A percentile compares a stretch with the other conserved stretches of the same genome.
These are phyloP conservation scores for Phytophthora quininea DNA, from an alignment of 352 stramenopile species.

Conservation along the genomic window DNA sequence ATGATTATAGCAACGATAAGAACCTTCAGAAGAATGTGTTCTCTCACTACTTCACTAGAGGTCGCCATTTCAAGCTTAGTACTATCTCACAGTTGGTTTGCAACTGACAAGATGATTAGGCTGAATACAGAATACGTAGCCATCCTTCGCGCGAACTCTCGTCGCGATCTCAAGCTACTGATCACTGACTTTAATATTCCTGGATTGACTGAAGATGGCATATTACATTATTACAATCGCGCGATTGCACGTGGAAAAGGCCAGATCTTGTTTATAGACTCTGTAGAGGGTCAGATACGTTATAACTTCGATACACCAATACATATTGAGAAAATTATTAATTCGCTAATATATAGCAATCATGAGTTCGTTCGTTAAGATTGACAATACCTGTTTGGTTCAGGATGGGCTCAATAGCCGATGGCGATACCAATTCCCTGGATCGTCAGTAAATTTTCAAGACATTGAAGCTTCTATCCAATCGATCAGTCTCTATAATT, in stretches of 20 bases:
- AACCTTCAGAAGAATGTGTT: background rate
- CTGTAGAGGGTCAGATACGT: constrained; percentile 16
- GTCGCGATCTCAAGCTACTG: background rate
- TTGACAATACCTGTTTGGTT: constrained; percentile 20
- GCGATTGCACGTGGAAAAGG: constrained; percentile 9
- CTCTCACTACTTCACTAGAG: background rate
- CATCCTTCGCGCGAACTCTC: background rate
- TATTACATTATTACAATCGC: constrained; percentile 11
- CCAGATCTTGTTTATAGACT: constrained; percentile 18
- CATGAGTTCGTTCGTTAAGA: background rate
- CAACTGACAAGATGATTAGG: background rate
- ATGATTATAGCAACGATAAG: background rate
- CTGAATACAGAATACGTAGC: background rate
- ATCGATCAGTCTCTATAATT: constrained; percentile 30
- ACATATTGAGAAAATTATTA: background rate
- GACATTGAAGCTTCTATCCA: constrained; percentile 20
- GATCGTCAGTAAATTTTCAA: constrained; percentile 20
- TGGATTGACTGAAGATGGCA: background rate
- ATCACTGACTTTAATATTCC: background rate
- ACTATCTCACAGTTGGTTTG: background rate
- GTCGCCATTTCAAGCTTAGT: background rate
- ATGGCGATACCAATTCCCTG: constrained; percentile 12
- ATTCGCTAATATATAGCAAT: background rate
- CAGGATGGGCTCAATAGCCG: constrained; percentile 31
- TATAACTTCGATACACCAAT: constrained; percentile 7